Evolutionary conservation across 2,329 filamentous ascomycete genomes (phyloP).

Genomic region (Neofusicoccum cordaticola): DNA sequence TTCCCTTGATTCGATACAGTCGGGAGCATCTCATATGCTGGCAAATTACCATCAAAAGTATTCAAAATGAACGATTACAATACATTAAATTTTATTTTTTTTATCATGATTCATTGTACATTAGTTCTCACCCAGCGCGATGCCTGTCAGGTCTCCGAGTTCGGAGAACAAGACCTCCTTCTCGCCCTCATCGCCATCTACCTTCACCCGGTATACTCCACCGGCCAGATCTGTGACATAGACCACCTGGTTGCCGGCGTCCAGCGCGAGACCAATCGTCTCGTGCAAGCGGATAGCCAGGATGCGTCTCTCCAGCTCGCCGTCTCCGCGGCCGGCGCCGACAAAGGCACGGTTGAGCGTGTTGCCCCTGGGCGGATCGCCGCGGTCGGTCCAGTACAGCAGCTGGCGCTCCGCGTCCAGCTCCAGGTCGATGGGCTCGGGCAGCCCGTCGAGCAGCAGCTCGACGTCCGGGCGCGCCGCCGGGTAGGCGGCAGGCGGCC

Average conservation of each 20-base stretch:
- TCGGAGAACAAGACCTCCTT: constrained; percentile 19
- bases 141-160: constrained; percentile 21
- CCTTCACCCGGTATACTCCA: constrained; percentile 11
- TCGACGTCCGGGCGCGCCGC: constrained; percentile 42
- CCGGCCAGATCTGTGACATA: constrained; percentile 25
- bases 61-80: no score
- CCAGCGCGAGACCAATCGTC: constrained; percentile 24
- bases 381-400: constrained; percentile 62
- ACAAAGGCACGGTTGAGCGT: constrained; percentile 45
- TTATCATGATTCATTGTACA: no score
- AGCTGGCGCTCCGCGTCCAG: constrained; percentile 45
- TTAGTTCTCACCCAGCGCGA: constrained; percentile 15
- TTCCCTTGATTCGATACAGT: no score
- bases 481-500: constrained; percentile 34
- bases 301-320: constrained; percentile 11
- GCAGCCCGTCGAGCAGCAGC: constrained; percentile 44
- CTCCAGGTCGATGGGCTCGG: constrained; percentile 55
- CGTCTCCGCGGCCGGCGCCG: background rate
- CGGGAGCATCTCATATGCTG: no score
- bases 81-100: no score
- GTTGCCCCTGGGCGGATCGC: constrained; percentile 56
- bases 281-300: constrained; percentile 26
- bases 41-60: no score
- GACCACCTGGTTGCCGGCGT: constrained; percentile 19
- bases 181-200: constrained; percentile 8